These are phyloP conservation scores for Lichtheimia ramosa DNA, from an alignment of 371 early-diverging fungal species.

Conservation along the genomic window DNA sequence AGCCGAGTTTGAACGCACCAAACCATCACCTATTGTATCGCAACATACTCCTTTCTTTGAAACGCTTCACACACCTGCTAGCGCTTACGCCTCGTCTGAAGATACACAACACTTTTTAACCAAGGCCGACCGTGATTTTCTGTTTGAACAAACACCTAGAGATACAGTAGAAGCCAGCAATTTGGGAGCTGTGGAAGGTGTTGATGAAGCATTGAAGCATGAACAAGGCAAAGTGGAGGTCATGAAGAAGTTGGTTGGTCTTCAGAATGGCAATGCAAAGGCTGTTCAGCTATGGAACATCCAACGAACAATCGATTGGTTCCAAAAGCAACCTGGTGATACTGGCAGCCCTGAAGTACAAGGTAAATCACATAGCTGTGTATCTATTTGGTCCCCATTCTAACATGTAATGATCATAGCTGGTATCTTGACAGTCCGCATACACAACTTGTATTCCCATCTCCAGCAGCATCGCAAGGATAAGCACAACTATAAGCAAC, in stretches of 20 bases:
- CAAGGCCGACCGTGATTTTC: constrained; percentile 46
- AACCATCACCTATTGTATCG: constrained; percentile 47
- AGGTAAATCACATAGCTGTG: constrained; percentile 61
- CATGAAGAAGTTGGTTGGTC: constrained; percentile 69
- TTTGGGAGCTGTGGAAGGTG: constrained; percentile 39
- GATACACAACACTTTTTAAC: constrained; percentile 57
- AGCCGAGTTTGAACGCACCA: constrained; percentile 44
- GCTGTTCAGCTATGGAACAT: constrained; percentile 79
- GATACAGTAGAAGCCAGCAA: constrained; percentile 40
- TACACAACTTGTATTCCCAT: constrained; percentile 84
- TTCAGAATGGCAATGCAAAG: constrained; percentile 80
- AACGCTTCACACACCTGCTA: constrained; percentile 44
- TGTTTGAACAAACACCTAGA: constrained; percentile 64
- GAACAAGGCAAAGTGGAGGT: constrained; percentile 64
- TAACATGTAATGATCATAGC: constrained; percentile 47
- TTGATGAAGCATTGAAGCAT: constrained; percentile 40
- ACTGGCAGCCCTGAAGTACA: constrained; percentile 95
- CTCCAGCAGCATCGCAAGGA: constrained; percentile 81
- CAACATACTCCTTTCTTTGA: constrained; percentile 39
- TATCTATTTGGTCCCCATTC: not conserved
- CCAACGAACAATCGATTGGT: constrained; percentile 72
- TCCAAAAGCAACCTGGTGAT: constrained; percentile 77
- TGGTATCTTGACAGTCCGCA: constrained; percentile 88
- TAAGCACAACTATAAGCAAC: constrained; percentile 79
- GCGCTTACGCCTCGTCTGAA: constrained; percentile 25